Evolutionary conservation across 257 asterid species (phyloP), one percentile per base, ranked within the genome.

Genomic region (Solanum rostratum): DNA sequence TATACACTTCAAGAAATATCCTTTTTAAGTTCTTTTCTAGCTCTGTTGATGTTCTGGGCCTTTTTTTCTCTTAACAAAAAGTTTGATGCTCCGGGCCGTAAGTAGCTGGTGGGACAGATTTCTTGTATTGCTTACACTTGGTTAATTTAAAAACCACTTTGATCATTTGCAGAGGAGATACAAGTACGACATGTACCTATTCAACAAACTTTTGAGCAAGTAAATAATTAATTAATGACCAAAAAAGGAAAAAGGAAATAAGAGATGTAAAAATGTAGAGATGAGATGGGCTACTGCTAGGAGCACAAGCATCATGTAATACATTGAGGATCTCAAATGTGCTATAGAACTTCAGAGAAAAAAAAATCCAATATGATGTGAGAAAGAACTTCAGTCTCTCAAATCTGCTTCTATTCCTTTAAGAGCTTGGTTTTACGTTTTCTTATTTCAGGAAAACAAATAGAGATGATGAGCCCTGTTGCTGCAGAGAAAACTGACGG

Each of bases 391-490:
- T 76, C 10, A 49, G 50, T 49, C 43, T 49, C 57, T 76, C 60
- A 49, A 49, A 27, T 74, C 19, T 16, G 39, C 84, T 80, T 13
- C 15, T 22, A 30, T 59, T 30, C 39, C 37, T 74, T 74, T 24
- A 46, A 41, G 45, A n/a, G 22, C 27, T 76, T 27, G 10, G 15
- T 27, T 15, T 49, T 46, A 65, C 82, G 73, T 20, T 62, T 66
- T 50, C 37, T 84, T 45, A 79, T 73, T 90, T 84, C 90, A 94
- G 95, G 90, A 78, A 84, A 88, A 84, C 88, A 82, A 76, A 88
- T 84, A 68, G 87, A 82, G 83, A 62, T 39, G 81, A 62, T 52
- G 37, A 86, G 55, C 69, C 53, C 14, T 20, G 86, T 73, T 52
- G 88, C 71, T 79, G 60, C 29, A 70, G 80, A 82, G 62, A 86